phyloP scores from a whole-genome alignment of 2,329 filamentous ascomycete genomes.

The Chaetoscypha palmicola region DNA sequence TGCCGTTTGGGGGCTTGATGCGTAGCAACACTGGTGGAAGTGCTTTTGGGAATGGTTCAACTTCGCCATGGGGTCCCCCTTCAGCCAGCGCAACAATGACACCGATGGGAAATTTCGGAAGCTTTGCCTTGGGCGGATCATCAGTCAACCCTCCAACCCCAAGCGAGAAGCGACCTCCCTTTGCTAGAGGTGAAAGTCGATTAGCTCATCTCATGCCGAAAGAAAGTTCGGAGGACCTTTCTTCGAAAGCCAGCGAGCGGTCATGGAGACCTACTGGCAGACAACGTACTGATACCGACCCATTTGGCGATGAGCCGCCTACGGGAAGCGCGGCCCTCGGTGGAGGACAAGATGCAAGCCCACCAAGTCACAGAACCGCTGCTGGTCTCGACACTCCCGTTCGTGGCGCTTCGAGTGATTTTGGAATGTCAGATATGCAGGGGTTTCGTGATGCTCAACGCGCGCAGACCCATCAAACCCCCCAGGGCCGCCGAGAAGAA shows the following conservation, averaged over 20 bases:
- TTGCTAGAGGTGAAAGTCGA: slow-evolving; percentile 70
- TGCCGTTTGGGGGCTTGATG: slow-evolving; percentile 40
- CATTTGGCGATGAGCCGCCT: slow-evolving; percentile 59
- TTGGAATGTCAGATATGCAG: slow-evolving; percentile 56
- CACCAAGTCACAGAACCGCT: slow-evolving; percentile 38
- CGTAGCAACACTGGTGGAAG: slow-evolving; percentile 49
- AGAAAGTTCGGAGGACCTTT: slow-evolving; percentile 61
- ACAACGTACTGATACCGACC: slow-evolving; percentile 66
- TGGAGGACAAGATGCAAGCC: slow-evolving; percentile 64
- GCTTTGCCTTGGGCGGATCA: slow-evolving; percentile 61
- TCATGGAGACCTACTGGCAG: slow-evolving; percentile 47
- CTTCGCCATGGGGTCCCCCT: slow-evolving; percentile 41
- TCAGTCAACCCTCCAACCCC: slow-evolving; percentile 46
- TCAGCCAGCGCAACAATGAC: slow-evolving; percentile 54
- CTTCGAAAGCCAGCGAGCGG: slow-evolving; percentile 44
- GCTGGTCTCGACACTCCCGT: slow-evolving; percentile 39
- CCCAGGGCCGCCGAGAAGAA: slow-evolving; percentile 35
- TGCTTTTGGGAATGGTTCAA: slow-evolving; percentile 35
- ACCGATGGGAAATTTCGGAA: slow-evolving; percentile 81
- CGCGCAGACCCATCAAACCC: slow-evolving; percentile 35
- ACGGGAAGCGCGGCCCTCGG: slow-evolving; percentile 67
- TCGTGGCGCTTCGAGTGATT: slow-evolving; percentile 42
- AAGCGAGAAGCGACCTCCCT: slow-evolving; percentile 63
- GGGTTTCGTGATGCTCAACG: slow-evolving; percentile 44
- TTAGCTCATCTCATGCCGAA: slow-evolving; percentile 81